Evolutionary conservation across 306 rosid species (phyloP).

Genomic region (Macrotyloma uniflorum): DNA sequence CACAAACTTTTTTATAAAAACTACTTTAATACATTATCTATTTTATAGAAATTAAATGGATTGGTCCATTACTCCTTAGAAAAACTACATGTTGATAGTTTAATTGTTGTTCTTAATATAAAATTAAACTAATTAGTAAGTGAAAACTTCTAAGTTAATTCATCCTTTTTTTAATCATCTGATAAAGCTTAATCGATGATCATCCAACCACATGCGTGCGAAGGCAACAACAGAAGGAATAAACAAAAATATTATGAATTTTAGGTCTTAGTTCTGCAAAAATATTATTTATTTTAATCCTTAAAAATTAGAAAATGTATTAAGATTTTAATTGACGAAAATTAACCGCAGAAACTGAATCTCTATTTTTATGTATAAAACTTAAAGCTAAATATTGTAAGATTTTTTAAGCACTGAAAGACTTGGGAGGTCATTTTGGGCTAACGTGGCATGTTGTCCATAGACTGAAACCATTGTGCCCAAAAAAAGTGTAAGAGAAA

Average conservation of each 20-base stretch:
- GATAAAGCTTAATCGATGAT: background rate
- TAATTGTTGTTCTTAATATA: no score
- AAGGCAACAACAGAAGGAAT: background rate
- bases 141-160: background rate
- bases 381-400: background rate
- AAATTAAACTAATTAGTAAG: background rate
- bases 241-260: background rate
- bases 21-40: no score
- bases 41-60: no score
- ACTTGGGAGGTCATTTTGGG: background rate
- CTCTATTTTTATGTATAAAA: background rate
- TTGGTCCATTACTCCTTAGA: no score
- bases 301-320: background rate
- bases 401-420: background rate
- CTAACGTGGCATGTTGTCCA: background rate
- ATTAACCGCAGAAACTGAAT: background rate
- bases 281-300: background rate
- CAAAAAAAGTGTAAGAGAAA: background rate
- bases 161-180: background rate
- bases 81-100: no score
- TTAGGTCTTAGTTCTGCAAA: background rate
- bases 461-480: background rate
- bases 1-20: no score
- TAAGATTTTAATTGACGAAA: background rate
- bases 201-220: background rate